These are phyloP conservation scores for Helicostylum pulchrum DNA, from an alignment of 192 early-diverging fungal genomes.

Conservation along the genomic window DNA sequence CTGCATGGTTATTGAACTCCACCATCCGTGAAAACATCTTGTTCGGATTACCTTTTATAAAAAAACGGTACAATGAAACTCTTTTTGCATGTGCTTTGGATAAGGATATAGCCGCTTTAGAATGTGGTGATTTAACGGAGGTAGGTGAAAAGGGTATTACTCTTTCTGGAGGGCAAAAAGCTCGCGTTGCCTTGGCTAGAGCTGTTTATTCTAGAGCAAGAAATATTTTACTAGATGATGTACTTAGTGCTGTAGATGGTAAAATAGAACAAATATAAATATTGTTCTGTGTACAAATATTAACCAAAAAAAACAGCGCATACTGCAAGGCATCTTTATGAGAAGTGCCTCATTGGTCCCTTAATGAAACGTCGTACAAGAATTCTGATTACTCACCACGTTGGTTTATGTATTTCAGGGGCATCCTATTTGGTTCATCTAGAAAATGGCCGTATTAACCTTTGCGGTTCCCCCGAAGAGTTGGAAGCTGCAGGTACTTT, in stretches of 20 bases:
- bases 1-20: constrained; percentile 63
- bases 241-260: constrained; percentile 82
- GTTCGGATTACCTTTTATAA: constrained; percentile 55
- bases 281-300: too few species aligned
- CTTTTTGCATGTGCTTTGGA: constrained; percentile 59
- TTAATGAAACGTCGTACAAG: constrained; percentile 75
- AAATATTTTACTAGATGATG: constrained; percentile 79
- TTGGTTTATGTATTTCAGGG: constrained; percentile 54
- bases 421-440: constrained; percentile 54
- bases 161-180: constrained; percentile 86
- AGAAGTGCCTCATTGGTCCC: constrained; percentile 68
- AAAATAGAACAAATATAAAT: constrained; percentile 14
- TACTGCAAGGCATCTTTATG: constrained; percentile 77
- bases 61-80: constrained; percentile 50
- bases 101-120: constrained; percentile 54
- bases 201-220: constrained; percentile 72
- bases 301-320: constrained; percentile 54
- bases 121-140: constrained; percentile 55
- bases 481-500: constrained; percentile 24
- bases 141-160: constrained; percentile 83
- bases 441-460: constrained; percentile 40
- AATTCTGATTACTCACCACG: constrained; percentile 86
- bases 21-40: constrained; percentile 72
- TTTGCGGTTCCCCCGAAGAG: constrained; percentile 28
- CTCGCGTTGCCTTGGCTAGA: constrained; percentile 79